These are phyloP conservation scores for Chytriomyces hyalinus DNA, from an alignment of 192 early-diverging fungal genomes.

Conservation along the genomic window DNA sequence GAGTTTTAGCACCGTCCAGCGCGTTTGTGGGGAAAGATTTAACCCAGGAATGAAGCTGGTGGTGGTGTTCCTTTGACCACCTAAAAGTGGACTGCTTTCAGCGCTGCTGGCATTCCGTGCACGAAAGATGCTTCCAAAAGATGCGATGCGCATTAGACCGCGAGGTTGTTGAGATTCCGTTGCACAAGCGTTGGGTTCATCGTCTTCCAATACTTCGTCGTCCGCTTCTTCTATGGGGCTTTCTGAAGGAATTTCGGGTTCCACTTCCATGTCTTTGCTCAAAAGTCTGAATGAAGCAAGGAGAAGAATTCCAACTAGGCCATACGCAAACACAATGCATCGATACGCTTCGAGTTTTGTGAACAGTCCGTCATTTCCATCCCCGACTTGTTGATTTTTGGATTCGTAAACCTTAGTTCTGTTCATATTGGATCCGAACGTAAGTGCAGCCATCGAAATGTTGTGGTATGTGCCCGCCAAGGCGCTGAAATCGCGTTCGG, in stretches of 20 bases:
- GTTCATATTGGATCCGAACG: too few species aligned
- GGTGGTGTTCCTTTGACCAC: too few species aligned
- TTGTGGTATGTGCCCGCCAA: not conserved
- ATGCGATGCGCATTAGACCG: too few species aligned
- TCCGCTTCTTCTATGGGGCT: not conserved
- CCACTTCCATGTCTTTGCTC: slow-evolving; percentile 3
- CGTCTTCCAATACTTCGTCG: not conserved
- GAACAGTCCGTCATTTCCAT: not conserved
- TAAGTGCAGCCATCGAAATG: not conserved
- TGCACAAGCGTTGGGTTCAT: too few species aligned
- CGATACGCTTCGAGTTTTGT: slow-evolving; percentile 33
- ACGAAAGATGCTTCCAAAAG: too few species aligned
- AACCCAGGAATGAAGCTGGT: not conserved
- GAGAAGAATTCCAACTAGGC: slow-evolving; percentile 23
- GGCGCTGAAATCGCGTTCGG: not conserved
- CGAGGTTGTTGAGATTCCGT: too few species aligned
- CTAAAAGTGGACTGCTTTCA: too few species aligned
- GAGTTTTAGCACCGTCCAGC: slow-evolving; percentile 23
- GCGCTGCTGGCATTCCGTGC: too few species aligned
- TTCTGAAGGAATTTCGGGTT: not conserved
- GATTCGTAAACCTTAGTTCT: too few species aligned
- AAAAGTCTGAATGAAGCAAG: not conserved
- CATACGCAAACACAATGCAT: slow-evolving; percentile 23
- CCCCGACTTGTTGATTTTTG: too few species aligned
- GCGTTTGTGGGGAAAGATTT: slow-evolving; percentile 10